phyloP scores from a whole-genome alignment of 2,329 filamentous ascomycete genomes.

The Trichoderma asperellum region DNA sequence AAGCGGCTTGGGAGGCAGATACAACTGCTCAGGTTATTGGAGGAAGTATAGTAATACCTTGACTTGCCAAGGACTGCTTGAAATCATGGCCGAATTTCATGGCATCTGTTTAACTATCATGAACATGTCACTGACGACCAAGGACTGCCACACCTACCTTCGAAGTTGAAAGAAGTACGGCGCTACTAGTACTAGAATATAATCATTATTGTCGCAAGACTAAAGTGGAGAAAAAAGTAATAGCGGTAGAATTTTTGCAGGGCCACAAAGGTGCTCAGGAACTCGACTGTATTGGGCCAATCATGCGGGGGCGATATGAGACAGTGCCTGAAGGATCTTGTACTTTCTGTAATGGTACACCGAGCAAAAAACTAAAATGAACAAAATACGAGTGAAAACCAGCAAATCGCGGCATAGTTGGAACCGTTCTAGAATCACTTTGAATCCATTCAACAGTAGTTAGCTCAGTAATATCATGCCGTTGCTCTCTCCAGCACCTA shows the following conservation, averaged over 20 bases:
- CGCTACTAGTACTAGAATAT: background rate
- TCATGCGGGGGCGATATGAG: background rate
- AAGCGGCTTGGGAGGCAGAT: background rate
- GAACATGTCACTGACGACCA: background rate
- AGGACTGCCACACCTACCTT: background rate
- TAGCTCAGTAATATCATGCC: background rate
- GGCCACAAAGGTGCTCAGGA: background rate
- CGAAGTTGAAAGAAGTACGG: background rate
- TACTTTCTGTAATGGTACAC: background rate
- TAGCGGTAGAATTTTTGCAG: slow-evolving; percentile 2
- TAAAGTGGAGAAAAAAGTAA: slow-evolving; percentile 14
- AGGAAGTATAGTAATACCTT: slow-evolving; percentile 45
- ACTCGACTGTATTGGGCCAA: background rate
- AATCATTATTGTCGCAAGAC: slow-evolving; percentile 5
- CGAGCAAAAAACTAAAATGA: background rate
- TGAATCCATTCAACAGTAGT: background rate
- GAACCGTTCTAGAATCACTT: background rate
- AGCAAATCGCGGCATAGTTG: background rate
- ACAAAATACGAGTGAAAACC: background rate
- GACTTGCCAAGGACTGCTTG: slow-evolving; percentile 67
- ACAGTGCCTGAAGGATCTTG: background rate
- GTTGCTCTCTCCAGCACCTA: background rate
- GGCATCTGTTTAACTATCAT: slow-evolving; percentile 29
- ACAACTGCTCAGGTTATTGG: background rate
- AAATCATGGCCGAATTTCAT: slow-evolving; percentile 92